phyloP scores from a whole-genome alignment of 2,329 filamentous ascomycete genomes.

The Westerdykella ornata region DNA sequence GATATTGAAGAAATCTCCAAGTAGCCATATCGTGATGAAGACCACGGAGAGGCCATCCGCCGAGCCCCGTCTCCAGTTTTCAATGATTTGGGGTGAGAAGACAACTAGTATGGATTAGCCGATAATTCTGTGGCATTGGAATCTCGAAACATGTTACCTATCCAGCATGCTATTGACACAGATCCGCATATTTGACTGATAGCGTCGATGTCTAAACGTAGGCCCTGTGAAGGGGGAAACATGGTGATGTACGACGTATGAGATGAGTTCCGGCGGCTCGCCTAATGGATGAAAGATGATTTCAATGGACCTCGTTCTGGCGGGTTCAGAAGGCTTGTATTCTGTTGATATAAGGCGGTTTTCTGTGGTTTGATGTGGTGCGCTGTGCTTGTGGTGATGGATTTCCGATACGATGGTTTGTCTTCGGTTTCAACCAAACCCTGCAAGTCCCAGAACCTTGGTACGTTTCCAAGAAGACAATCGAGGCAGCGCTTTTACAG shows the following conservation, averaged over 20 bases:
- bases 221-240: constrained; percentile 49
- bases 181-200: constrained; percentile 91
- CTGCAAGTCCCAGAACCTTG: too few species aligned
- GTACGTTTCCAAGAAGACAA: too few species aligned
- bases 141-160: constrained; percentile 43
- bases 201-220: constrained; percentile 77
- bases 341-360: too few species aligned
- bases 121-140: background rate
- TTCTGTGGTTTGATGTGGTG: too few species aligned
- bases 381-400: too few species aligned
- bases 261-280: too few species aligned
- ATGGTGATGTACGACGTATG: constrained; percentile 22
- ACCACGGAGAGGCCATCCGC: constrained; percentile 84
- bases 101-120: constrained; percentile 50
- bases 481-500: too few species aligned
- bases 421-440: too few species aligned
- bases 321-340: too few species aligned
- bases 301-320: too few species aligned
- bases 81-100: constrained; percentile 93
- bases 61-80: constrained; percentile 80
- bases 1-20: constrained; percentile 95
- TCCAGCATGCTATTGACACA: constrained; percentile 95
- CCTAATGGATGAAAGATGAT: too few species aligned
- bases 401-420: too few species aligned
- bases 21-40: constrained; percentile 88